Percentiles rank a stretch among this genome's conserved stretches.
These are phyloP conservation scores for Trypanosoma vivax DNA, from an alignment of 208 protist species.

Conservation along the genomic window DNA sequence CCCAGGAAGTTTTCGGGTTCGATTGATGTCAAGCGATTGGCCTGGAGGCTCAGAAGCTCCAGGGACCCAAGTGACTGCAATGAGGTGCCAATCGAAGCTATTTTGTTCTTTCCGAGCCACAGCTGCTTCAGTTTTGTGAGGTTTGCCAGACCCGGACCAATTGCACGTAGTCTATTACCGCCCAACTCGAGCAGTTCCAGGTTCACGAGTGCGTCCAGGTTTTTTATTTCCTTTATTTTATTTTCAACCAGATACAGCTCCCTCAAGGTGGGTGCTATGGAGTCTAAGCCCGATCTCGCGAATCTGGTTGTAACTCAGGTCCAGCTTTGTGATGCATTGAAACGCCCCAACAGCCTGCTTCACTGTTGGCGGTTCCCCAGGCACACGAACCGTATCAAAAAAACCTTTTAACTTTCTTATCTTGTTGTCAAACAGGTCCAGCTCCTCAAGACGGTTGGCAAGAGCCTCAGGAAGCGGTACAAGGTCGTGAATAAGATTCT, in stretches of 20 bases:
- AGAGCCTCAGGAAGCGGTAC: slow-evolving; percentile 62
- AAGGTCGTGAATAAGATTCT: slow-evolving; percentile 88
- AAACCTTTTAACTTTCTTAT: slow-evolving; percentile 75
- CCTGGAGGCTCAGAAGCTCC: slow-evolving; percentile 74
- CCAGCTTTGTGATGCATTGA: slow-evolving; percentile 57
- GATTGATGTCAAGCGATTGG: slow-evolving; percentile 78
- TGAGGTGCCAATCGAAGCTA: slow-evolving; percentile 49
- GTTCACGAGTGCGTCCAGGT: slow-evolving; percentile 69
- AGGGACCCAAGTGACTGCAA: slow-evolving; percentile 52
- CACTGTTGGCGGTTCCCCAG: slow-evolving; percentile 19
- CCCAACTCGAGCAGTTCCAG: slow-evolving; percentile 86
- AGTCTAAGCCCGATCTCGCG: slow-evolving; percentile 68
- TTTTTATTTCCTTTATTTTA: slow-evolving; percentile 85
- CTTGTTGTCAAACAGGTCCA: slow-evolving; percentile 93
- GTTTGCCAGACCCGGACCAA: slow-evolving; percentile 58
- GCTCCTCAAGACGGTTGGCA: slow-evolving; percentile 43
- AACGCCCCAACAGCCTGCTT: slow-evolving; percentile 34
- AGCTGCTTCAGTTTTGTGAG: slow-evolving; percentile 67
- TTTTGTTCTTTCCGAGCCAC: slow-evolving; percentile 92
- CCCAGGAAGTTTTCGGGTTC: slow-evolving; percentile 49
- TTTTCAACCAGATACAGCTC: slow-evolving; percentile 90
- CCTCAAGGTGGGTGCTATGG: slow-evolving; percentile 59
- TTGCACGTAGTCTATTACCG: slow-evolving; percentile 79
- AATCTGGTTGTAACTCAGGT: slow-evolving; percentile 90
- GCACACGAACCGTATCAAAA: slow-evolving; percentile 35